Evolutionary conservation across 805 yeast genomes (phyloP).

Genomic region (Candida pini): DNA sequence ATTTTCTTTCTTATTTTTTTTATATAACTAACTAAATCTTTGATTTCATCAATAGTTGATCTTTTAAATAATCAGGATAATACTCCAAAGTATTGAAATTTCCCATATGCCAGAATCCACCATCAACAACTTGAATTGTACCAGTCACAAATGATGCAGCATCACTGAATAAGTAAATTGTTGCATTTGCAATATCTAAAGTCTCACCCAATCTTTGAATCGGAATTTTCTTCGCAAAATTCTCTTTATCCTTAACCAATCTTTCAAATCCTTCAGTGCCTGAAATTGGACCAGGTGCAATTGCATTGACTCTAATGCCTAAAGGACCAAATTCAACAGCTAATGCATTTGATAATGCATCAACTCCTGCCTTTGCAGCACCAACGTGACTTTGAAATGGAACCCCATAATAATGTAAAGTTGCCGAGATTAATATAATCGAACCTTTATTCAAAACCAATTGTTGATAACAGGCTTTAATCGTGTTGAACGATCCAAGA

Average conservation of each 20-base stretch:
- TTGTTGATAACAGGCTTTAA: constrained; percentile 70
- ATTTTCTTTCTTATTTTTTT: no score
- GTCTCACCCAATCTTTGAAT: constrained; percentile 64
- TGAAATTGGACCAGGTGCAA: constrained; percentile 89
- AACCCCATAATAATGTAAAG: constrained; percentile 83
- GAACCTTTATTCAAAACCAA: constrained; percentile 64
- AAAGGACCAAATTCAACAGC: constrained; percentile 91
- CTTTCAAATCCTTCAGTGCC: constrained; percentile 83
- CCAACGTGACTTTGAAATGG: constrained; percentile 89
- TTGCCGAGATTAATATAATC: constrained; percentile 77
- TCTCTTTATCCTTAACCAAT: constrained; percentile 40
- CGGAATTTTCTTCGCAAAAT: constrained; percentile 48
- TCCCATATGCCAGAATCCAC: constrained; percentile 85
- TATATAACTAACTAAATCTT: constrained; percentile 13
- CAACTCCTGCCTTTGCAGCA: constrained; percentile 95
- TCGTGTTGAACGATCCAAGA: constrained; percentile 84
- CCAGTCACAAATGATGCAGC: constrained; percentile 80
- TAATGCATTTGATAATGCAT: constrained; percentile 74
- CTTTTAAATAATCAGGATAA: constrained; percentile 39
- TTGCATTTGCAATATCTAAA: constrained; percentile 80
- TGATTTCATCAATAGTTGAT: constrained; percentile 21
- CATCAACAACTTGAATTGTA: constrained; percentile 76
- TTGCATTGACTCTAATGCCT: constrained; percentile 76
- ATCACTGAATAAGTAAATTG: constrained; percentile 76
- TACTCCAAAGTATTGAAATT: constrained; percentile 24